Percentiles rank a stretch among this genome's conserved stretches.
phyloP scores from a whole-genome alignment of 352 stramenopile species.

The Phytopythium ostracodes region DNA sequence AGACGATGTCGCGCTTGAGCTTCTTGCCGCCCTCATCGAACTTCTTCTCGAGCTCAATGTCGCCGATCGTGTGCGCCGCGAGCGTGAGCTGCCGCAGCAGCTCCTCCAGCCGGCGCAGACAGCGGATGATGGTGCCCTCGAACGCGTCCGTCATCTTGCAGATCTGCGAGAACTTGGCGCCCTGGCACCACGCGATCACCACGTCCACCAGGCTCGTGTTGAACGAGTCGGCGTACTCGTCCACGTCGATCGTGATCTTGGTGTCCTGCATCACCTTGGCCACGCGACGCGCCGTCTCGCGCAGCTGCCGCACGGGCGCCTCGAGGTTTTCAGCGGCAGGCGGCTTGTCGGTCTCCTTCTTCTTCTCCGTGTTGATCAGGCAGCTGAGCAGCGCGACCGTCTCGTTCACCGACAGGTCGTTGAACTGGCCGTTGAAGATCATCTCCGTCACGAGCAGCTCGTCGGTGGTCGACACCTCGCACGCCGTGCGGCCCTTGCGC shows the following conservation, averaged over 20 bases:
- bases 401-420: slow-evolving; percentile 96
- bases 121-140: slow-evolving; percentile 98
- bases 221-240: slow-evolving; percentile 97
- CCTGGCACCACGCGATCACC: slow-evolving; percentile 96
- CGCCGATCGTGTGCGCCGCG: slow-evolving; percentile 96
- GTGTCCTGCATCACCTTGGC: slow-evolving; percentile 89
- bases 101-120: slow-evolving; percentile 96
- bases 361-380: slow-evolving; percentile 95
- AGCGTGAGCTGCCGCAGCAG: slow-evolving; percentile 95
- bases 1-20: slow-evolving; percentile 99
- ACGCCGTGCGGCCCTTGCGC: slow-evolving; percentile 98
- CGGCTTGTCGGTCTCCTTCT: slow-evolving; percentile 85
- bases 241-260: slow-evolving; percentile 94
- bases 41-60: slow-evolving; percentile 96
- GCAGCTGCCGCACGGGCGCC: slow-evolving; percentile 91
- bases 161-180: slow-evolving; percentile 98
- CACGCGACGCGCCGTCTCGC: slow-evolving; percentile 91
- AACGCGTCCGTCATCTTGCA: slow-evolving; percentile 98
- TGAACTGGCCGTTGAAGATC: slow-evolving; percentile 98
- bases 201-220: slow-evolving; percentile 98
- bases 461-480: slow-evolving; percentile 98
- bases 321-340: slow-evolving; percentile 79
- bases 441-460: slow-evolving; percentile 98
- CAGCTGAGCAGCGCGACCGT: slow-evolving; percentile 95
- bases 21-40: slow-evolving; percentile 97